Conservation (phyloP, 108 stramenopile species). For the Discostella stelligeroides region DNA sequence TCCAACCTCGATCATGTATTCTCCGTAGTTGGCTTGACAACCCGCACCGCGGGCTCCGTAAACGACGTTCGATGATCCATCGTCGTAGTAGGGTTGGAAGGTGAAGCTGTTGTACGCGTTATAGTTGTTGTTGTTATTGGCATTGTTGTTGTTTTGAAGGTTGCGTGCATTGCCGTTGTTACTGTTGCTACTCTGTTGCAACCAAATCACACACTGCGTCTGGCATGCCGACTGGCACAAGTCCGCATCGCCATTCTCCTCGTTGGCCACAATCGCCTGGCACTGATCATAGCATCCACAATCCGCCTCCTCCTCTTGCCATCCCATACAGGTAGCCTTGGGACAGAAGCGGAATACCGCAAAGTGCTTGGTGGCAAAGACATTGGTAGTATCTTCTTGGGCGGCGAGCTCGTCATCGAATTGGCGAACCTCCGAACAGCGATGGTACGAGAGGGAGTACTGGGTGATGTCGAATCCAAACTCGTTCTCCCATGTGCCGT, state of each 20-base stretch:
- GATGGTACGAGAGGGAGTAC: constrained; percentile 79
- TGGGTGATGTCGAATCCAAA: constrained; percentile 64
- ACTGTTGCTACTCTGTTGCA: constrained; percentile 1
- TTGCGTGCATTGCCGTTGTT: not conserved
- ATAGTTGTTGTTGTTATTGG: not conserved
- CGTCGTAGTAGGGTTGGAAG: not conserved
- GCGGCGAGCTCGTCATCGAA: constrained; percentile 54
- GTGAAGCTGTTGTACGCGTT: not conserved
- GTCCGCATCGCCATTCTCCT: not conserved
- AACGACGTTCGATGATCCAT: not conserved
- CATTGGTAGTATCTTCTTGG: constrained; percentile 45
- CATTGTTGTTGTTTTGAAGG: not conserved
- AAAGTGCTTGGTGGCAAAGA: constrained; percentile 71
- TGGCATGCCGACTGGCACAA: constrained; percentile 1
- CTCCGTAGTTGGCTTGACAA: constrained; percentile 72
- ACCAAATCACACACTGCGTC: constrained; percentile 7
- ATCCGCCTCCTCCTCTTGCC: constrained; percentile 16
- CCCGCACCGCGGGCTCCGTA: constrained; percentile 51
- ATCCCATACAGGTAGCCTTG: constrained; percentile 52
- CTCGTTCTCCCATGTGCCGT: constrained; percentile 27
- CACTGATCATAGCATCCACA: constrained; percentile 12
- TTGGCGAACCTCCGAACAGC: constrained; percentile 59
- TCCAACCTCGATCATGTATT: constrained; percentile 76
- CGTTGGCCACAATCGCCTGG: not conserved
- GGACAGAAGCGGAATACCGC: constrained; percentile 86